Evolutionary conservation across 192 early-diverging fungal genomes (phyloP).

Genomic region (Linnemannia schmuckeri): DNA sequence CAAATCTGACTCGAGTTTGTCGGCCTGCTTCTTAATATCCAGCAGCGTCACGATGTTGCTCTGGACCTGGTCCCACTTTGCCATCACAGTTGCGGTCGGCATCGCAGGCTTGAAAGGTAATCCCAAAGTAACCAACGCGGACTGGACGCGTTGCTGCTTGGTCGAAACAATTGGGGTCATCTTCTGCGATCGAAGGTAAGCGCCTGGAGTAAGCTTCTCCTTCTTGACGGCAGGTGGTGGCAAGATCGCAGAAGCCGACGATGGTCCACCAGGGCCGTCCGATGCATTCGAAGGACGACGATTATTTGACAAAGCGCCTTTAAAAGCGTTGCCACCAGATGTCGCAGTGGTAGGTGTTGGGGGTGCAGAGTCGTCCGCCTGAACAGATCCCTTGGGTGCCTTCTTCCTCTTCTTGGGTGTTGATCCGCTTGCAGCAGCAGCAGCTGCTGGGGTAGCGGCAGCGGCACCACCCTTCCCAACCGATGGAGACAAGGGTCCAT

Average conservation of each 20-base stretch:
- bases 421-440: background rate
- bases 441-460: constrained; percentile 1
- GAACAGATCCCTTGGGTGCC: constrained; percentile 45
- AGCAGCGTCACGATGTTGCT: constrained; percentile 80
- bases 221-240: constrained; percentile 53
- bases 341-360: background rate
- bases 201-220: constrained; percentile 72
- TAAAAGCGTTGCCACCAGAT: background rate
- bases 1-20: constrained; percentile 85
- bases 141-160: constrained; percentile 45
- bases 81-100: constrained; percentile 85
- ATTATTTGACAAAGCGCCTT: constrained; percentile 27
- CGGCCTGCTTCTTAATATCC: constrained; percentile 86
- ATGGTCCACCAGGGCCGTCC: constrained; percentile 5
- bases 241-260: constrained; percentile 3
- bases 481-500: constrained; percentile 25
- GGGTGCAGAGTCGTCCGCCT: constrained; percentile 20
- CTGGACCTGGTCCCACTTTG: constrained; percentile 83
- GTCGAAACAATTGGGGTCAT: constrained; percentile 67
- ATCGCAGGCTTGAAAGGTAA: constrained; percentile 76
- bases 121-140: constrained; percentile 28
- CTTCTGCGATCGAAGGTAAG: constrained; percentile 73
- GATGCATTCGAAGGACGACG: constrained; percentile 42
- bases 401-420: constrained; percentile 46
- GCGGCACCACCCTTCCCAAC: constrained; percentile 14